Evolutionary conservation across 257 asterid species (phyloP), one percentile per base, ranked within the genome.

Genomic region (Nicotiana otophora): DNA sequence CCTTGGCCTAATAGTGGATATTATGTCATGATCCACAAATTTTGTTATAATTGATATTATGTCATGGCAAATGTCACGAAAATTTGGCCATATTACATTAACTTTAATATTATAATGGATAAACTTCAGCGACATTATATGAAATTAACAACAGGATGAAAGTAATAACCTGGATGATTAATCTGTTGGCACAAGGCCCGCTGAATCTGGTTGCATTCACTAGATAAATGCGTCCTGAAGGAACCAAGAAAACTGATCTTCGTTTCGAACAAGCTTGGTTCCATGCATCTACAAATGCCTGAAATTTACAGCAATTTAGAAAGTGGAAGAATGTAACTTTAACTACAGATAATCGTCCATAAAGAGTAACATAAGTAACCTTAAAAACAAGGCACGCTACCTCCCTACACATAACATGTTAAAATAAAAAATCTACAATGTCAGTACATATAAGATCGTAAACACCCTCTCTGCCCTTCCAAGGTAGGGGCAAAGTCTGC

Each of bases 221-320:
- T 58, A 90, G 89, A 87, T 93, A 96, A 12, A 84, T 86, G 5
- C 90, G 88, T 76, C 86, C 88, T 84, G 91, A 75, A 14, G 99
- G 99, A 28, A 96, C 97, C 88, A 93, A 81, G 28, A 93, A 79
- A 77, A 93, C 94, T 7, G 99, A 90, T 61, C 62, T 90, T 55
- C 83, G 62, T 2, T 84, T 84, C 6, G 97, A 88, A 87, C 99
- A 96, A 82, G 96, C 98, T 88, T 85, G 88, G 57, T 90, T 87
- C 99, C 99, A 96, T 82, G 99, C 97, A 81, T 85, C 82, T 39
- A 69, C 87, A 70, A 96, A 93, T 7, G 99, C 98, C 99, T 96
- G 82, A 48, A 46, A 74, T 26, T 70, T n/a, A 1, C 79, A 67
- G 48, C 58, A 20, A 83, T 36, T 39, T 20, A 8, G 66, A 26